A percentile compares a stretch with the other conserved stretches of the same genome.
phyloP scores from a whole-genome alignment of 495 filamentous ascomycete genomes.

The Rostrohypoxylon terebratum region DNA sequence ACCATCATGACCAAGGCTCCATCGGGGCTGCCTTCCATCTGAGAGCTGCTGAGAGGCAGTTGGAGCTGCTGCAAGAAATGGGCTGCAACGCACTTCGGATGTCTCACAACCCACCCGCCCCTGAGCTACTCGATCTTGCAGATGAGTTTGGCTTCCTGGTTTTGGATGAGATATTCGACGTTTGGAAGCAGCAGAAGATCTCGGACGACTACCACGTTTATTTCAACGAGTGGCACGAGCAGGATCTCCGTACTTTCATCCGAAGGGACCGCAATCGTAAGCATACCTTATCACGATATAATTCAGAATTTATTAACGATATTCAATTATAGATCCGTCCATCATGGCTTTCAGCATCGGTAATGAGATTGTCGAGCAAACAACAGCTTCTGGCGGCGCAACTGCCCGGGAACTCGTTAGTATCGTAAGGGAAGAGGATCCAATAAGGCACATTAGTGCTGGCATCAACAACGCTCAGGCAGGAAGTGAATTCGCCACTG shows the following conservation, averaged over 20 bases:
- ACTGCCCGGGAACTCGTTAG: slow-evolving; percentile 48
- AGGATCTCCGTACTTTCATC: slow-evolving; percentile 60
- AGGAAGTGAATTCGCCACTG: slow-evolving; percentile 47
- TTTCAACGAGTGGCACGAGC: slow-evolving; percentile 61
- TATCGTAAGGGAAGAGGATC: slow-evolving; percentile 56
- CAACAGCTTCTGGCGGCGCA: slow-evolving; percentile 41
- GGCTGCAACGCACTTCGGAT: slow-evolving; percentile 62
- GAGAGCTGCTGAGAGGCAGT: slow-evolving; percentile 59
- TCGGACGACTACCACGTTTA: slow-evolving; percentile 61
- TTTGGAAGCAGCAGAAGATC: slow-evolving; percentile 56
- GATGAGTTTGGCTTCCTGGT: slow-evolving; percentile 70
- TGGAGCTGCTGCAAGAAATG: slow-evolving; percentile 60
- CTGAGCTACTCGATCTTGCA: slow-evolving; percentile 67
- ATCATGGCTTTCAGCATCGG: slow-evolving; percentile 62
- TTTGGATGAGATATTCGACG: slow-evolving; percentile 64
- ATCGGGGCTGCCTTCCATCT: slow-evolving; percentile 61
- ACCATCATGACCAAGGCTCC: slow-evolving; percentile 63
- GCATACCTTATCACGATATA: background rate
- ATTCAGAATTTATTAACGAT: background rate
- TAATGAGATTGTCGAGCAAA: slow-evolving; percentile 62
- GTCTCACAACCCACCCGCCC: slow-evolving; percentile 63
- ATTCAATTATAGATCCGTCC: slow-evolving; percentile 51
- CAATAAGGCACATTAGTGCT: slow-evolving; percentile 53
- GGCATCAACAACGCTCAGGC: slow-evolving; percentile 56
- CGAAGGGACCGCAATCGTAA: slow-evolving; percentile 62